These are phyloP conservation scores for Luzula sylvatica DNA, from an alignment of 176 grass and related monocot species.

Conservation along the genomic window DNA sequence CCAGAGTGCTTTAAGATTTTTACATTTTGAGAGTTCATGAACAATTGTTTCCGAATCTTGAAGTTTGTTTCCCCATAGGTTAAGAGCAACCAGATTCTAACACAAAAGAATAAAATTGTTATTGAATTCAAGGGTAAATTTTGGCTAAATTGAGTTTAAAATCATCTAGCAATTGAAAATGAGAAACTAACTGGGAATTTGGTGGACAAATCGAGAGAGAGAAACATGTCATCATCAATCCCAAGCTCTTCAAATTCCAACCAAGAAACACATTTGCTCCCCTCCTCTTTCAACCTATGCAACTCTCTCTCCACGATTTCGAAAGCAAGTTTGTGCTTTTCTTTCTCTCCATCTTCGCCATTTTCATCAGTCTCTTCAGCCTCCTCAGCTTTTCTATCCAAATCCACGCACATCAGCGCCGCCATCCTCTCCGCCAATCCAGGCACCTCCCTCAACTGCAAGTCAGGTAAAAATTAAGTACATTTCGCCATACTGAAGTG, in stretches of 20 bases:
- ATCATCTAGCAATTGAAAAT: conserved; percentile 10
- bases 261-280: conserved; percentile 45
- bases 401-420: conserved; percentile 82
- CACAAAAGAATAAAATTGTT: conserved; percentile 20
- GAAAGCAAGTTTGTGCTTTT: conserved; percentile 36
- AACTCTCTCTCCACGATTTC: conserved; percentile 50
- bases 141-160: conserved; percentile 14
- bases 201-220: conserved; percentile 53
- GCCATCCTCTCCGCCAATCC: conserved; percentile 80
- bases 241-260: conserved; percentile 81
- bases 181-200: conserved; percentile 53
- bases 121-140: conserved; percentile 4
- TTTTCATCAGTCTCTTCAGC: conserved; percentile 31
- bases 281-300: conserved; percentile 38
- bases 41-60: conserved; percentile 49
- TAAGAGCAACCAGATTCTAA: conserved; percentile 81
- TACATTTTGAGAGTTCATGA: conserved; percentile 56
- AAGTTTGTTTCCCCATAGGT: conserved; percentile 88
- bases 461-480: conserved; percentile 8
- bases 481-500: conserved; percentile 1
- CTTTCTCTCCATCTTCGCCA: not conserved
- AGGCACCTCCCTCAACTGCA: conserved; percentile 72
- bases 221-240: conserved; percentile 88
- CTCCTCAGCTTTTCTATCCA: conserved; percentile 35
- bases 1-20: conserved; percentile 76